Evolutionary conservation across 2,329 filamentous ascomycete genomes (phyloP).

Genomic region (Nigrospora sphaerica): DNA sequence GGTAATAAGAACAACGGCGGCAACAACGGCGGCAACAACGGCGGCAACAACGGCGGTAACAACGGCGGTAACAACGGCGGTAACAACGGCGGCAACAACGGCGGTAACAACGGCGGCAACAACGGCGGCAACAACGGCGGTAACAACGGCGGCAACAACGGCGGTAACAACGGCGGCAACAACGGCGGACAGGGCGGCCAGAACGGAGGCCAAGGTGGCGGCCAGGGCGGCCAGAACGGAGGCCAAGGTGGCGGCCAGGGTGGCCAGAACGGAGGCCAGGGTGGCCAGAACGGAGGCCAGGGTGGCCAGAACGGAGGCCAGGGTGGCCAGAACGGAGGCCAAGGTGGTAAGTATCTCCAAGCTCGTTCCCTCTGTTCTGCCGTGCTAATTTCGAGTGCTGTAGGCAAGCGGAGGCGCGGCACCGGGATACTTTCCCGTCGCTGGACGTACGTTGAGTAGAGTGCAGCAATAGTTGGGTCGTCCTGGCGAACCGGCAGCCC

Average conservation of each 20-base stretch:
- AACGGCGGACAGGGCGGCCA: slow-evolving; percentile 11
- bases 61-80: slow-evolving; percentile 11
- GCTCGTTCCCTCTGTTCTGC: too few species aligned
- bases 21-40: neutral
- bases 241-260: neutral
- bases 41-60: slow-evolving; percentile 6
- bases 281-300: neutral
- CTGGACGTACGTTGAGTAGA: too few species aligned
- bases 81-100: slow-evolving; percentile 7
- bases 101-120: neutral
- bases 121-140: slow-evolving; percentile 3
- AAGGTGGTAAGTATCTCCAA: neutral
- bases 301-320: too few species aligned
- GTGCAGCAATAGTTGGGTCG: too few species aligned
- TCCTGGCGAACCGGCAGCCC: too few species aligned
- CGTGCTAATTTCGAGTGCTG: too few species aligned
- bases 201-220: slow-evolving; percentile 7
- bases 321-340: neutral
- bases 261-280: neutral
- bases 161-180: slow-evolving; percentile 6
- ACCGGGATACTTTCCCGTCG: too few species aligned
- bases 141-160: slow-evolving; percentile 6
- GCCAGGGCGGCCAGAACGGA: neutral
- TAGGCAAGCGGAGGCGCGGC: too few species aligned
- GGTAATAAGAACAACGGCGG: slow-evolving; percentile 11